phyloP scores from a whole-genome alignment of 2,329 filamentous ascomycete genomes.

The Magnaporthiopsis incrustans region DNA sequence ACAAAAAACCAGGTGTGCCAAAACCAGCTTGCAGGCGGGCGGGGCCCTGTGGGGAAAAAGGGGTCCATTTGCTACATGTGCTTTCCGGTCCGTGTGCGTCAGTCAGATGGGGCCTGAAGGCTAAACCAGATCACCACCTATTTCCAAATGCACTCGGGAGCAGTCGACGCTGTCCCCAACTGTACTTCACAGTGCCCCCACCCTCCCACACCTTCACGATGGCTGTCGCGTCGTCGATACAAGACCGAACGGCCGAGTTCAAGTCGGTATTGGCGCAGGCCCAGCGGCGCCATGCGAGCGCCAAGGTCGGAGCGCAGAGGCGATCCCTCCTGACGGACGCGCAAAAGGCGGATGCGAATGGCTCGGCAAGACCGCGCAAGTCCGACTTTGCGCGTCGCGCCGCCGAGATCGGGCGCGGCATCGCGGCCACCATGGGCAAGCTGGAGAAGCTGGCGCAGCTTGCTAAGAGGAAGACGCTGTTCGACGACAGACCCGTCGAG shows the following conservation, averaged over 20 bases:
- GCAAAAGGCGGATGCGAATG: slow-evolving; percentile 57
- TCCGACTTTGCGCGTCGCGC: slow-evolving; percentile 92
- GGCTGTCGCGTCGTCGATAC: slow-evolving; percentile 73
- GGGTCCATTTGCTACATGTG: not conserved
- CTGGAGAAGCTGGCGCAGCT: slow-evolving; percentile 88
- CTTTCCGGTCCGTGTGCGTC: not conserved
- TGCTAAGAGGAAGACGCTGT: slow-evolving; percentile 92
- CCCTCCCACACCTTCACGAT: slow-evolving; percentile 28
- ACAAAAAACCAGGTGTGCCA: not conserved
- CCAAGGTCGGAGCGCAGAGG: slow-evolving; percentile 70
- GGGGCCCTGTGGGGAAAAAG: not conserved
- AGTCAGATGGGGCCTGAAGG: not conserved
- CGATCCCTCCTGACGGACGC: slow-evolving; percentile 70
- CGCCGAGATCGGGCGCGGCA: slow-evolving; percentile 84
- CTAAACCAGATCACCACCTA: not conserved
- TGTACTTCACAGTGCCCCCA: not conserved
- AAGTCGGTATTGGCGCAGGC: slow-evolving; percentile 81
- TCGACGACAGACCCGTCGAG: slow-evolving; percentile 93
- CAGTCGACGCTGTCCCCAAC: not conserved
- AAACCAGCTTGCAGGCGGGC: too few species aligned
- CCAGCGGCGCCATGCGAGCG: slow-evolving; percentile 68
- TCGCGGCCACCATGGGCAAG: slow-evolving; percentile 88
- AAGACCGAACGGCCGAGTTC: slow-evolving; percentile 96
- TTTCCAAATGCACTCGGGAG: not conserved
- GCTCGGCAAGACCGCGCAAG: slow-evolving; percentile 47